Conservation (phyloP, 306 rosid genomes). For the Malus domestica region ASM211411v1 NC_041792.1:8035501-8036000, state of each 20-base stretch:
- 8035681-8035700: background rate
- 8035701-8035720: background rate
- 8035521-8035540: background rate
- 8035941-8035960: slow-evolving; percentile 78
- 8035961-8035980: slow-evolving; percentile 75
- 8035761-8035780: background rate
- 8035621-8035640: background rate
- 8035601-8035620: background rate
- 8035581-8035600: background rate
- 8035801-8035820: slow-evolving; percentile 1
- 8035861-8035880: background rate
- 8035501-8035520: background rate
- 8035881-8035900: slow-evolving; percentile 11
- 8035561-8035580: background rate
- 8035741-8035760: background rate
- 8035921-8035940: slow-evolving; percentile 59
- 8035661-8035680: background rate
- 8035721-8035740: background rate
- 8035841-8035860: slow-evolving; percentile 8
- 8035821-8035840: slow-evolving; percentile 1
- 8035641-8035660: background rate
- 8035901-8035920: slow-evolving; percentile 5
- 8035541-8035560: background rate
- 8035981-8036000: slow-evolving; percentile 73
- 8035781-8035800: background rate